phyloP scores from a whole-genome alignment of 2,329 filamentous ascomycete species.

The Alternaria sp. region DNA sequence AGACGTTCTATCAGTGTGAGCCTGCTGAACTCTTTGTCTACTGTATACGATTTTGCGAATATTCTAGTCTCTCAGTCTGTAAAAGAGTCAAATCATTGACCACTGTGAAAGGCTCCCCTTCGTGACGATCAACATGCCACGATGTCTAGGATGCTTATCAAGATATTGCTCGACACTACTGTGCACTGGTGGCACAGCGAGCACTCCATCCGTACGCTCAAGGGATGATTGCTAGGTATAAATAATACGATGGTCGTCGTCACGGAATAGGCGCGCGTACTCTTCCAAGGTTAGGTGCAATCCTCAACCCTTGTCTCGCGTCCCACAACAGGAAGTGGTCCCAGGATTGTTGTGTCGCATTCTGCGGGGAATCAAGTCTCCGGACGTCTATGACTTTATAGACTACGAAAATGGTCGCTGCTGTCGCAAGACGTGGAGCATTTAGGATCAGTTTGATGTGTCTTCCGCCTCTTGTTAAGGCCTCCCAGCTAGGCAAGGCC shows the following conservation, averaged over 20 bases:
- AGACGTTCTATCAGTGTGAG: neutral
- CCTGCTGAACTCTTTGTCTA: neutral
- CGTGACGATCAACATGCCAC: neutral
- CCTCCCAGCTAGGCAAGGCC: neutral
- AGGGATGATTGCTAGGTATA: neutral
- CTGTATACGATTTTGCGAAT: neutral
- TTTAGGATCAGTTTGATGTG: neutral
- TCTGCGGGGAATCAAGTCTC: slow-evolving; percentile 42
- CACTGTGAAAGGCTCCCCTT: neutral
- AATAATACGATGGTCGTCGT: slow-evolving; percentile 12
- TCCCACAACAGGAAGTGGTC: slow-evolving; percentile 20
- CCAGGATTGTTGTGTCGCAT: slow-evolving; percentile 23
- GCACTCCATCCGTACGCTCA: neutral
- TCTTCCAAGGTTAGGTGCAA: neutral
- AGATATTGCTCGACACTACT: neutral
- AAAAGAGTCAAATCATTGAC: neutral
- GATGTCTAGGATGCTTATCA: neutral
- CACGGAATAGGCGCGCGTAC: slow-evolving; percentile 1
- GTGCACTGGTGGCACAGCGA: slow-evolving; percentile 6
- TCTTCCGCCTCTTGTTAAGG: neutral
- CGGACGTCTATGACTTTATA: neutral
- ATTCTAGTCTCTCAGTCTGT: neutral
- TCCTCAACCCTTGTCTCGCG: slow-evolving; percentile 29
- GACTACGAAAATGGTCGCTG: neutral
- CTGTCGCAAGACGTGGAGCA: neutral